Evolutionary conservation across 83 land plant species (phyloP).

Genomic region (Picea abies): DNA sequence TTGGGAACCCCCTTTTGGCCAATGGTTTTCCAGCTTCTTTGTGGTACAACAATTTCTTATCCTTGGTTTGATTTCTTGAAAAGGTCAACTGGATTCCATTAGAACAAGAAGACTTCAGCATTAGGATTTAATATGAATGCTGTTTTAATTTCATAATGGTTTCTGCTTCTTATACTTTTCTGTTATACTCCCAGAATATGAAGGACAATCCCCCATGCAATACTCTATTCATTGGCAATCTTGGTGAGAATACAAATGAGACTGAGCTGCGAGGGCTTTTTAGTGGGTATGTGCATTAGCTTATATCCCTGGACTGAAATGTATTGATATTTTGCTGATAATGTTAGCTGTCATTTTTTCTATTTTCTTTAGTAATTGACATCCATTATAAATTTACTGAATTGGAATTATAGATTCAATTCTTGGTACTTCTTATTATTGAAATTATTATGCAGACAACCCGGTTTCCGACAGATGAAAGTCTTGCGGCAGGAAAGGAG

Average conservation of each 20-base stretch:
- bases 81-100: too few relatives aligned
- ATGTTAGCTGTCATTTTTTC: background rate
- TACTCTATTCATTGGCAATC: constrained; percentile 96
- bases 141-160: too few relatives aligned
- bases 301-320: background rate
- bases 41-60: background rate
- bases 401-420: background rate
- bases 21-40: too few relatives aligned
- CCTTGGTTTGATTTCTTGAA: too few relatives aligned
- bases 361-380: background rate
- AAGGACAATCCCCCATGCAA: constrained; percentile 99
- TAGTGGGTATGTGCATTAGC: constrained; percentile 48
- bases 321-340: background rate
- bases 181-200: constrained; percentile 66
- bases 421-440: background rate
- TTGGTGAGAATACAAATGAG: constrained; percentile 89
- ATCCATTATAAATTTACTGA: background rate
- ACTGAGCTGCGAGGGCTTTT: constrained; percentile 89
- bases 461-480: constrained; percentile 94
- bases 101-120: too few relatives aligned
- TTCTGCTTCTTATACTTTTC: background rate
- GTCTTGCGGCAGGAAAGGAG: constrained; percentile 87
- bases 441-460: constrained; percentile 61
- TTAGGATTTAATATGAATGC: too few relatives aligned
- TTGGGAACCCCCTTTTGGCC: too few relatives aligned